Base-by-base conservation (phyloP, 208 protist genomes). In the Novymonas esmeraldas region DNA sequence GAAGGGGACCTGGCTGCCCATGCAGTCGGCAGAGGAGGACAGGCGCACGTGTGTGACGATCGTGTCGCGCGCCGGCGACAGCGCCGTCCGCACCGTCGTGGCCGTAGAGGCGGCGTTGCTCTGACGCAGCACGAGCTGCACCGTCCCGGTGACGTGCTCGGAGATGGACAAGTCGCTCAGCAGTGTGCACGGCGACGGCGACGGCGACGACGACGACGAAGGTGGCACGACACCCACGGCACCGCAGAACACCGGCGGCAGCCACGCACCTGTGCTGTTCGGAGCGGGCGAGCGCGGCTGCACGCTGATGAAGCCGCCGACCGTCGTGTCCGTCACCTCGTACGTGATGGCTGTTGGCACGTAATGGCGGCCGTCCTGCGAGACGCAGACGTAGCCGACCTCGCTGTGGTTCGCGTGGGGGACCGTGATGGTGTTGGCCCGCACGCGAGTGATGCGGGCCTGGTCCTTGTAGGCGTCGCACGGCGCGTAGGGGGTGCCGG, bases 391-490 rank as follows among this genome's bases (percentile, higher is more conserved):
- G 51, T 82, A 79, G 34, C 87, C 87, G 0, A 85, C 57, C 64
- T 80, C 78, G 41, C 49, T 78, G 31, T 72, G 36, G 44, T 52
- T 58, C 22, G 39, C 42, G 70, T 92, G 82, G 29, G 34, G 42
- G 39, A 89, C 77, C 39, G 77, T 86, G 22, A 90, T 41, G 20
- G 72, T 64, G 49, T 56, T 63, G 26, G 45, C 34, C n/a, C 78
- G 70, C 0, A 81, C 72, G 16, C 70, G 58, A 51, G 63, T 68
- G 38, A 90, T 81, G 59, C 82, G 71, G 5, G 76, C 70, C 63
- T 93, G 84, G 36, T 89, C 79, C 73, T 90, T 93, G 55, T 75
- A 82, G n/a, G 78, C 78, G 0, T 72, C 80, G 62, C 87, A 93
- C 33, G 77, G 78, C 6, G 78, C 64, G 48, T 71, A 70, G 24